phyloP scores from a whole-genome alignment of 2,329 filamentous ascomycete species.

The Diaporthe capsici region DNA sequence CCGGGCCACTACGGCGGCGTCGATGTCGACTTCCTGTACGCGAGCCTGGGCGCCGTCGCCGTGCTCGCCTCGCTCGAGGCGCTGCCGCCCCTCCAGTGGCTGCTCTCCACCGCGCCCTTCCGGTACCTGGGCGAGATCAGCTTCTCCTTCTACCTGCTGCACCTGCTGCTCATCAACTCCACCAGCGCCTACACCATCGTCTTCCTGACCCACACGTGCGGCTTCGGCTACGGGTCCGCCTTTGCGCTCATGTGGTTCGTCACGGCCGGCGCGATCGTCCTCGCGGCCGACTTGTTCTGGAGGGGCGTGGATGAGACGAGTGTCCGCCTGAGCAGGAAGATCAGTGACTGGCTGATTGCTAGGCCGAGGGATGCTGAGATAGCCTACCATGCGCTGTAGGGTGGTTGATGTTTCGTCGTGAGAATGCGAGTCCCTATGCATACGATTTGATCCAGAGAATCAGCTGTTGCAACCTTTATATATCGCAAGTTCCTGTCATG shows the following conservation, averaged over 20 bases:
- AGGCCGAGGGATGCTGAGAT: slow-evolving; percentile 5
- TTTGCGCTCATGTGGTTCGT: background rate
- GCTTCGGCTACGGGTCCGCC: background rate
- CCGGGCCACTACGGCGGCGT: slow-evolving; percentile 36
- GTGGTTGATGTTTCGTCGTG: too few relatives aligned
- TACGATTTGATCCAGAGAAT: background rate
- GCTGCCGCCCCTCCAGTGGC: slow-evolving; percentile 45
- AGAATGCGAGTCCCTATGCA: background rate
- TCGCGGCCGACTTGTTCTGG: slow-evolving; percentile 15
- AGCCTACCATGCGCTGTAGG: background rate
- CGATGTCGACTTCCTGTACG: slow-evolving; percentile 48
- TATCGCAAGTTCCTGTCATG: background rate
- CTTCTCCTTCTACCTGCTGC: slow-evolving; percentile 52
- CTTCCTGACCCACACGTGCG: background rate
- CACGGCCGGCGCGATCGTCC: background rate
- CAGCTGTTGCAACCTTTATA: background rate
- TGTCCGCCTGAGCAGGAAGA: background rate
- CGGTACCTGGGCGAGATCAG: slow-evolving; percentile 52
- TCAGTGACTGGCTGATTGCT: slow-evolving; percentile 6
- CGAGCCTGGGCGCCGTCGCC: slow-evolving; percentile 50
- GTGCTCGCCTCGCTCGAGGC: slow-evolving; percentile 47
- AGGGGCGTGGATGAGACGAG: slow-evolving; percentile 3
- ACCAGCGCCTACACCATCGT: background rate
- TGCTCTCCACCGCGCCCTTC: slow-evolving; percentile 47
- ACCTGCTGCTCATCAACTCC: slow-evolving; percentile 41